A percentile compares a stretch with the other conserved stretches of the same genome.
These are phyloP conservation scores for Aspergillus melleus DNA, from an alignment of 2,329 filamentous ascomycete species.

Conservation along the genomic window DNA sequence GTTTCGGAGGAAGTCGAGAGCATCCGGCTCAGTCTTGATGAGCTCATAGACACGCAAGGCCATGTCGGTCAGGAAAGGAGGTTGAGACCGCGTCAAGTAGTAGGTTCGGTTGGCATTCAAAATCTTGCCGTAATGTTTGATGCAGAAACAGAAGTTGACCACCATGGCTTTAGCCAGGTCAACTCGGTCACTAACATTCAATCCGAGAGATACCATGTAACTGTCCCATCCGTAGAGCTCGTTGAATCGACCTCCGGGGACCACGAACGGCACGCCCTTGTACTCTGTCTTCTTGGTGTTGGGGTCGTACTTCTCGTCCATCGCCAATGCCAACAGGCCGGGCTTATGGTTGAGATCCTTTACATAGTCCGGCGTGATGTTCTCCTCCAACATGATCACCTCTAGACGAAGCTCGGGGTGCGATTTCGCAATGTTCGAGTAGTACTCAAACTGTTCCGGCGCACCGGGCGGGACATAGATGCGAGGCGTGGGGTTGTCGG, in stretches of 20 bases:
- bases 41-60: slow-evolving; percentile 88
- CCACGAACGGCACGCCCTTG: slow-evolving; percentile 87
- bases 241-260: slow-evolving; percentile 95
- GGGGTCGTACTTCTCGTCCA: slow-evolving; percentile 72
- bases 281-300: slow-evolving; percentile 69
- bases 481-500: slow-evolving; percentile 78
- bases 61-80: slow-evolving; percentile 97
- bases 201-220: slow-evolving; percentile 93
- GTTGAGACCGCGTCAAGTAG: slow-evolving; percentile 91
- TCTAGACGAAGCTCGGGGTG: slow-evolving; percentile 84
- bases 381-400: slow-evolving; percentile 70
- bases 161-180: slow-evolving; percentile 94
- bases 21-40: slow-evolving; percentile 81
- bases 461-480: slow-evolving; percentile 87
- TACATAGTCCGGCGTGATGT: slow-evolving; percentile 78
- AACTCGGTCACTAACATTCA: slow-evolving; percentile 80
- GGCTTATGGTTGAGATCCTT: slow-evolving; percentile 82
- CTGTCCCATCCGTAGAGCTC: slow-evolving; percentile 99
- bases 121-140: slow-evolving; percentile 97
- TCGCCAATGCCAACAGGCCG: slow-evolving; percentile 83
- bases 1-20: slow-evolving; percentile 75
- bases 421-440: slow-evolving; percentile 73
- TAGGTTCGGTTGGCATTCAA: slow-evolving; percentile 96
- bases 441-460: slow-evolving; percentile 87
- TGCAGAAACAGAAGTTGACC: slow-evolving; percentile 94